These are phyloP conservation scores for Beauveria sp. DNA, from an alignment of 2,329 filamentous ascomycete genomes.

Conservation along the genomic window DNA sequence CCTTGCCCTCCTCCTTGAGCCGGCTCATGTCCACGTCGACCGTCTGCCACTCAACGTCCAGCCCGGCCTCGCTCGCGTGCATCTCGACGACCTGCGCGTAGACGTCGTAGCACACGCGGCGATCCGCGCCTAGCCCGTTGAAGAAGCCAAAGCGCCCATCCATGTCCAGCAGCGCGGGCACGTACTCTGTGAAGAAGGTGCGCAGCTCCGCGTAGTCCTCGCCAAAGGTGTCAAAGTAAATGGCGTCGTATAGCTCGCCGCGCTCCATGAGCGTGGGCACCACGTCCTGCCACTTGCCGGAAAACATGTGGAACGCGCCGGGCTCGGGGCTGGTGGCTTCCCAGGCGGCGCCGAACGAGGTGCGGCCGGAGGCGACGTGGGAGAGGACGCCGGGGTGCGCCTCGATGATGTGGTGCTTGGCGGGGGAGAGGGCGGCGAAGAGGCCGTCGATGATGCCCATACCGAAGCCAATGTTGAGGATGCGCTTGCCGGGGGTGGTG, in stretches of 20 bases:
- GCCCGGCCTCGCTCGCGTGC: conserved; percentile 79
- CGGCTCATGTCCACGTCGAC: conserved; percentile 61
- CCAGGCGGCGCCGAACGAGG: conserved; percentile 48
- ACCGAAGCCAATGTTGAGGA: conserved; percentile 83
- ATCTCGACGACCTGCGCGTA: conserved; percentile 89
- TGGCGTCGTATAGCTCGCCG: conserved; percentile 70
- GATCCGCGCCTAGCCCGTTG: conserved; percentile 85
- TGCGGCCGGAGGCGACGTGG: conserved; percentile 42
- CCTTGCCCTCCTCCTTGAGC: conserved; percentile 58
- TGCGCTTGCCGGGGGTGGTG: conserved; percentile 45
- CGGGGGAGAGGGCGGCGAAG: conserved; percentile 60
- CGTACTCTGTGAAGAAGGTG: conserved; percentile 79
- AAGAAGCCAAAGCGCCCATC: conserved; percentile 78
- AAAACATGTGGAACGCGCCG: conserved; percentile 65
- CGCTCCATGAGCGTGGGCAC: conserved; percentile 59
- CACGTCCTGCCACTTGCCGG: conserved; percentile 74
- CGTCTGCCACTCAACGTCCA: conserved; percentile 82
- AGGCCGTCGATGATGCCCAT: conserved; percentile 83
- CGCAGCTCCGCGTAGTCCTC: conserved; percentile 84
- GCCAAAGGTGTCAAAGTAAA: conserved; percentile 97
- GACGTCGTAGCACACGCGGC: conserved; percentile 91
- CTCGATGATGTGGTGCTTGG: conserved; percentile 76
- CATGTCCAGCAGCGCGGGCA: conserved; percentile 68
- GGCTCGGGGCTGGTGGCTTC: conserved; percentile 46
- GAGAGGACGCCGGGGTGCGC: conserved; percentile 71